phyloP scores from a whole-genome alignment of 2,329 filamentous ascomycete genomes.

The Pezicula carpinea region DNA sequence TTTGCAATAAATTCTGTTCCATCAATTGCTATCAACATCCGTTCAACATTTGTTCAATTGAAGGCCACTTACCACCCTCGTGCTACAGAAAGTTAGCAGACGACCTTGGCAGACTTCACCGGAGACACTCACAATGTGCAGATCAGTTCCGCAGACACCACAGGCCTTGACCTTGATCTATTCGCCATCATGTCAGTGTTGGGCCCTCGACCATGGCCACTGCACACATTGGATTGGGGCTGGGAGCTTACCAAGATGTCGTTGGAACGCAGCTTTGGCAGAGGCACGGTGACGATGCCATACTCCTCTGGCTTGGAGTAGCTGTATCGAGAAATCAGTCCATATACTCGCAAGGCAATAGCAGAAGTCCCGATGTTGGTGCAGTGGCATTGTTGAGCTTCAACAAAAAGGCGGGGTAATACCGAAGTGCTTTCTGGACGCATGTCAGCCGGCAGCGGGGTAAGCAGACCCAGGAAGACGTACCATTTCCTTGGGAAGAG shows the following conservation, averaged over 20 bases:
- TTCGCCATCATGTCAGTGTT: slow-evolving; percentile 23
- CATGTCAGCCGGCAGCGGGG: slow-evolving; percentile 18
- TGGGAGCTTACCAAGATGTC: background rate
- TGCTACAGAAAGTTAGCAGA: background rate
- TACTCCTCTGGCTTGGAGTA: slow-evolving; percentile 60
- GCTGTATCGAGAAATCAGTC: slow-evolving; percentile 23
- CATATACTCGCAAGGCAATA: background rate
- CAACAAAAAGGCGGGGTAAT: slow-evolving; percentile 22
- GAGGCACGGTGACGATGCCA: slow-evolving; percentile 56
- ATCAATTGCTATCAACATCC: slow-evolving; percentile 48
- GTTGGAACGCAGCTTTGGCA: slow-evolving; percentile 47
- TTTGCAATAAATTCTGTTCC: slow-evolving; percentile 62
- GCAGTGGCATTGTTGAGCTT: slow-evolving; percentile 1
- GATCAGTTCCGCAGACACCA: slow-evolving; percentile 52
- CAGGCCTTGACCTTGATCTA: slow-evolving; percentile 63
- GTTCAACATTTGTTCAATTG: slow-evolving; percentile 25
- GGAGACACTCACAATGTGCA: slow-evolving; percentile 39
- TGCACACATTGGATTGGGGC: slow-evolving; percentile 52
- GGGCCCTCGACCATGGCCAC: slow-evolving; percentile 7
- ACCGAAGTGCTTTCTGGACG: slow-evolving; percentile 54
- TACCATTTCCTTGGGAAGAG: slow-evolving; percentile 44
- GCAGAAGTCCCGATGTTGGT: slow-evolving; percentile 2
- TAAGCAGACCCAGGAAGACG: background rate
- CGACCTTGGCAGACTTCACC: background rate
- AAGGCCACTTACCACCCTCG: slow-evolving; percentile 1